phyloP scores from a whole-genome alignment of 306 rosid species.

The Vigna mungo region DNA sequence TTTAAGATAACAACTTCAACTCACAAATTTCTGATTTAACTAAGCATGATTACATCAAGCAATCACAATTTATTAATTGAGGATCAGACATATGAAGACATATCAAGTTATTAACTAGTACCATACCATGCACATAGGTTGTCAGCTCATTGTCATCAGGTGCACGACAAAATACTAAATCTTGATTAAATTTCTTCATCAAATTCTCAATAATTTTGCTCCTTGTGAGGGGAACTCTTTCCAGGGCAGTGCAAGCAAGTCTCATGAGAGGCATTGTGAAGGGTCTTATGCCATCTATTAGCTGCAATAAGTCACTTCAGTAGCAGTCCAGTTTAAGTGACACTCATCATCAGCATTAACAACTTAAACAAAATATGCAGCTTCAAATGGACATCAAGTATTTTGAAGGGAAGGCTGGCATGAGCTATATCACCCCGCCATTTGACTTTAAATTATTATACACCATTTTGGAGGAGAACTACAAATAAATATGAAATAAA shows the following conservation, averaged over 20 bases:
- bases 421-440: not conserved
- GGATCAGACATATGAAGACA: slow-evolving; percentile 1
- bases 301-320: slow-evolving; percentile 58
- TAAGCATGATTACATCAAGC: slow-evolving; percentile 18
- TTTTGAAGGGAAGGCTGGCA: not conserved
- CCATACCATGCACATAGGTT: slow-evolving; percentile 69
- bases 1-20: slow-evolving; percentile 21
- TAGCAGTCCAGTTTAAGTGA: slow-evolving; percentile 21
- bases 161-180: slow-evolving; percentile 86
- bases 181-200: slow-evolving; percentile 82
- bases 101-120: slow-evolving; percentile 28
- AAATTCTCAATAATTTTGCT: slow-evolving; percentile 75
- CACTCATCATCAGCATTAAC: slow-evolving; percentile 22
- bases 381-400: not conserved
- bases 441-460: not conserved
- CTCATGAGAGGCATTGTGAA: slow-evolving; percentile 95
- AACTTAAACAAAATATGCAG: slow-evolving; percentile 26
- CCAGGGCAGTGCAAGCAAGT: slow-evolving; percentile 93
- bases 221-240: slow-evolving; percentile 90
- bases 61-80: slow-evolving; percentile 4
- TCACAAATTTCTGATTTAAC: not conserved
- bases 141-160: slow-evolving; percentile 79
- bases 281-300: slow-evolving; percentile 90
- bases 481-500: not conserved
- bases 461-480: not conserved